A percentile compares a stretch with the other conserved stretches of the same genome.
These are phyloP conservation scores for Poa annua DNA, from an alignment of 176 grass and related monocot species.

Conservation along the genomic window DNA sequence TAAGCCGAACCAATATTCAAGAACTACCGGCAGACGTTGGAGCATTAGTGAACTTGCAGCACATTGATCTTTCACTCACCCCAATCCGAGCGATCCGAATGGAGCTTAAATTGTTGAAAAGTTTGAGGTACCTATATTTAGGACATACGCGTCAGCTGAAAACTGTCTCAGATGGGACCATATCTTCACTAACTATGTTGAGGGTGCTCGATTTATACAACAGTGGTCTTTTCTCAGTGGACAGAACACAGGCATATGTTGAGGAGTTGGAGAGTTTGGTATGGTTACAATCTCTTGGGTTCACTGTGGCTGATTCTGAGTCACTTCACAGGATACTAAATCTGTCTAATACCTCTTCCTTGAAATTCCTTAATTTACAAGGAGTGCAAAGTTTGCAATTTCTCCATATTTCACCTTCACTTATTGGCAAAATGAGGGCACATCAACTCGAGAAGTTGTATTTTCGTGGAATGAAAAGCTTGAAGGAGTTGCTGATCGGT, in stretches of 20 bases:
- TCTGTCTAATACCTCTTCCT: not conserved
- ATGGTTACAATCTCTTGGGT: not conserved
- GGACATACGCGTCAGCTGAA: not conserved
- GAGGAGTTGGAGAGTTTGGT: not conserved
- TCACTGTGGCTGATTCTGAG: not conserved
- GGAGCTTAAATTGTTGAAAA: not conserved
- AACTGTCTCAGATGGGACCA: constrained; percentile 6
- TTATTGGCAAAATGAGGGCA: not conserved
- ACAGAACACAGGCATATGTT: not conserved
- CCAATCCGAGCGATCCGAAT: not conserved
- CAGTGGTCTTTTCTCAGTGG: not conserved
- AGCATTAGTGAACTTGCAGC: not conserved
- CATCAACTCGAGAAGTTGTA: not conserved
- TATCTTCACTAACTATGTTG: not conserved
- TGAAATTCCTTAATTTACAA: not conserved
- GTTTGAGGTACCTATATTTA: not conserved
- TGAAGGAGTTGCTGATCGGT: not conserved
- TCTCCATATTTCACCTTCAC: not conserved
- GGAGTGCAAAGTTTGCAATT: not conserved
- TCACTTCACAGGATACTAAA: not conserved
- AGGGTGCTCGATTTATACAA: not conserved
- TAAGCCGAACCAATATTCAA: not conserved
- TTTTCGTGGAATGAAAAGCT: not conserved
- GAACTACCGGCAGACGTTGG: not conserved
- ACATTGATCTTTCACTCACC: not conserved